A percentile compares a stretch with the other conserved stretches of the same genome.
These are phyloP conservation scores for Epichloe brachyelytri DNA, from an alignment of 2,329 filamentous ascomycete species.

Conservation along the genomic window DNA sequence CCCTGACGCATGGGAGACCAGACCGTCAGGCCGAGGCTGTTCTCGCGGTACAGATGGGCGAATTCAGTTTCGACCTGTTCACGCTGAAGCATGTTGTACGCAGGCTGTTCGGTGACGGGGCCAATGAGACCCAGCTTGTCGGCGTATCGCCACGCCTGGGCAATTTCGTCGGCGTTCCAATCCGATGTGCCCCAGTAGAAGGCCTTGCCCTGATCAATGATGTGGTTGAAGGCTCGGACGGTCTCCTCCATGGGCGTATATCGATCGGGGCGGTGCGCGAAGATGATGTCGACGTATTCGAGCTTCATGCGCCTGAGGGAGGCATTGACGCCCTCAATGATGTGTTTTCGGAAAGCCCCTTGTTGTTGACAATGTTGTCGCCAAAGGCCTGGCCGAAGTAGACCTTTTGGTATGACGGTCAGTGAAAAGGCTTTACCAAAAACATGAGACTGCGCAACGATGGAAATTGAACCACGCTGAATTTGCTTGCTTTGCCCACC, in stretches of 20 bases:
- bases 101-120: constrained; percentile 53
- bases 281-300: constrained; percentile 54
- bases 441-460: not conserved
- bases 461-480: too few species aligned
- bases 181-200: constrained; percentile 62
- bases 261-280: constrained; percentile 55
- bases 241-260: constrained; percentile 59
- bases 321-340: constrained; percentile 51
- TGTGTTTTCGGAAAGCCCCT: constrained; percentile 57
- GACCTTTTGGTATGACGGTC: constrained; percentile 28
- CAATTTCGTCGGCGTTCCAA: constrained; percentile 54
- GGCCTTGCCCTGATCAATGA: constrained; percentile 54
- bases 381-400: constrained; percentile 51
- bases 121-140: constrained; percentile 48
- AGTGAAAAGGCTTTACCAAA: not conserved
- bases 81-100: constrained; percentile 51
- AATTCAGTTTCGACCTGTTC: constrained; percentile 53
- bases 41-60: constrained; percentile 44
- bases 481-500: constrained; percentile 17
- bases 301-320: constrained; percentile 44
- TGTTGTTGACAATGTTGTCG: constrained; percentile 51
- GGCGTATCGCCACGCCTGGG: constrained; percentile 46
- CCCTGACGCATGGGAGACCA: constrained; percentile 47
- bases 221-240: constrained; percentile 56
- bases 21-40: constrained; percentile 48